A percentile compares a stretch with the other conserved stretches of the same genome.
Conservation (phyloP, 345 rosid species). For the Triadica sebifera region DNA sequence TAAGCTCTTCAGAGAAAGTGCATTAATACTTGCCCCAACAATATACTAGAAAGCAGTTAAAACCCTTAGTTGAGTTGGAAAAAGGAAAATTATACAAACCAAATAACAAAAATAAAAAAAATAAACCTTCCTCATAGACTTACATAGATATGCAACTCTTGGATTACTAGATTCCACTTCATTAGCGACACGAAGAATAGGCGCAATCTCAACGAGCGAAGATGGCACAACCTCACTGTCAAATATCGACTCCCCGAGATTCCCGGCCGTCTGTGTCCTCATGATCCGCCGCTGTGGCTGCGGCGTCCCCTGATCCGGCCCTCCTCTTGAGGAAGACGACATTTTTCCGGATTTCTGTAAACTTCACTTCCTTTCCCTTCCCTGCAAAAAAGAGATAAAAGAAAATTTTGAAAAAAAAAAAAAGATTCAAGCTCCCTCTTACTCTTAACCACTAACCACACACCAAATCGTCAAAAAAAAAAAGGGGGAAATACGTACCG, state of each 20-base stretch:
- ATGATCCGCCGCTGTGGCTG: constrained; percentile 49
- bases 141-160: constrained; percentile 97
- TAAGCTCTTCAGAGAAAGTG: not conserved
- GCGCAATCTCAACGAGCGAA: constrained; percentile 88
- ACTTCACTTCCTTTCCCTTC: not conserved
- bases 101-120: not conserved
- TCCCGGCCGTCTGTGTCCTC: constrained; percentile 93
- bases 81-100: not conserved
- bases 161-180: constrained; percentile 89
- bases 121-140: constrained; percentile 18
- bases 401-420: not conserved
- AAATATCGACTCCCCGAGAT: constrained; percentile 78
- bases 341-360: not conserved
- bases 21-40: not conserved
- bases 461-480: not conserved
- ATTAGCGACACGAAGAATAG: constrained; percentile 99
- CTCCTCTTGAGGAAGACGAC: constrained; percentile 31
- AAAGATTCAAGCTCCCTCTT: not conserved
- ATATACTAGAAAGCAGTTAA: not conserved
- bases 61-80: not conserved
- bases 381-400: not conserved
- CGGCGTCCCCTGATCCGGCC: constrained; percentile 29
- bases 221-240: constrained; percentile 99
- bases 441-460: not conserved
- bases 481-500: not conserved